Base-by-base conservation (phyloP, 169 alveolate species). In the Plasmodium vivax region DNA sequence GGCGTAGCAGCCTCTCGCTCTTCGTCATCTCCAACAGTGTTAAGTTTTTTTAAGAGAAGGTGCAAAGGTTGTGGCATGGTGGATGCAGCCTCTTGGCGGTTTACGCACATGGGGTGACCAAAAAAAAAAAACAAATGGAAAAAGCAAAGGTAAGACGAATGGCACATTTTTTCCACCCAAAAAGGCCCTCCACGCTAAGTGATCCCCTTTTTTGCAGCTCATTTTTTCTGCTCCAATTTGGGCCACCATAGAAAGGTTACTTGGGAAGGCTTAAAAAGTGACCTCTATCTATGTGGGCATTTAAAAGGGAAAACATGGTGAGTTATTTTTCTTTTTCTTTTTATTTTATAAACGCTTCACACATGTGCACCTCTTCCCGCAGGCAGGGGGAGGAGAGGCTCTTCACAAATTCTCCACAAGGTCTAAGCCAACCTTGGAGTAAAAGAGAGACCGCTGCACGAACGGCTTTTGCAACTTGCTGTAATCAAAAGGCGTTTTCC, bases 401-500 rank as follows among this genome's bases (percentile, higher is more conserved):
- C 34, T 83, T 38, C 73, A 90, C 43, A 90, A 79, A 79, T 90
- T 58, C 27, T 81, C 83, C 14, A 90, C 94, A 16, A 90, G 62
- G 75, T 90, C 94, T 81, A 90, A 30, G 32, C 94, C 94, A 38
- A 56, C 83, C 83, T 90, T 90, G 14, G 94, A 79, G 38, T 80
- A 90, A 34, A 90, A 90, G 10, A 38, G 16, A 9, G 94, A 90
- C 34, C 94, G 58, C 51, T 90, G 41, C 80, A 90, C 75, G 16
- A n/a, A 58, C 32, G 94, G 94, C 38, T 34, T 23, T 80, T 90
- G 62, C n/a, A 90, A 47, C 34, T 80, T 90, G 45, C 90, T 90
- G 38, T 90, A 90, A 80, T 90, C 94, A 62, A 90, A 90, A 16
- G 94, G 94, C 19, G 73, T 90, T 90, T 90, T 90, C 47, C 94